Conservation (phyloP, 2,329 filamentous ascomycete species). For the Penicillium hordei region DNA sequence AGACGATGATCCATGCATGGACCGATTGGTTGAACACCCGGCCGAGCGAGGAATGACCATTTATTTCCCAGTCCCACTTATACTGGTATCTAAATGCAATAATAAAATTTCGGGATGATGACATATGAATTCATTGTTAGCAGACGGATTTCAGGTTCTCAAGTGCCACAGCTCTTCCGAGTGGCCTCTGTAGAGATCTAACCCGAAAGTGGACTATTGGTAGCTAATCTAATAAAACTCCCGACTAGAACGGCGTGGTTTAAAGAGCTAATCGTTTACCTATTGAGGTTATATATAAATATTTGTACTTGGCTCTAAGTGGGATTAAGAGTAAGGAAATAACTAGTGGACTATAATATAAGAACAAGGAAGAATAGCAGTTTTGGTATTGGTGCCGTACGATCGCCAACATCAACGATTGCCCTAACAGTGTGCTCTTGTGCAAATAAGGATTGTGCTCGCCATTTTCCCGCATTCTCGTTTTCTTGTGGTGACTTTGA, state of each 20-base stretch:
- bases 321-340: constrained; percentile 61
- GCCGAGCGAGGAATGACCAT: constrained; percentile 4
- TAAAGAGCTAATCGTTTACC: constrained; percentile 54
- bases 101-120: constrained; percentile 39
- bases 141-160: constrained; percentile 60
- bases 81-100: constrained; percentile 55
- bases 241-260: constrained; percentile 58
- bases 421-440: constrained; percentile 45
- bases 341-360: constrained; percentile 59
- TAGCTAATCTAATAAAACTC: constrained; percentile 54
- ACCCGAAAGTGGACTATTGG: constrained; percentile 55
- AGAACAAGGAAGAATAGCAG: constrained; percentile 62
- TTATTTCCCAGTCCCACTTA: constrained; percentile 55
- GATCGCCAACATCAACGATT: no score
- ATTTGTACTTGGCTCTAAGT: constrained; percentile 56
- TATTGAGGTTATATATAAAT: constrained; percentile 56
- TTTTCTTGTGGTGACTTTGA: constrained; percentile 8
- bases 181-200: constrained; percentile 58
- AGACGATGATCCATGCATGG: constrained; percentile 45
- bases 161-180: constrained; percentile 55
- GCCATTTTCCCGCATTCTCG: constrained; percentile 16
- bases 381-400: constrained; percentile 50
- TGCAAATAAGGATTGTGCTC: constrained; percentile 56
- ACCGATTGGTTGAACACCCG: neutral
- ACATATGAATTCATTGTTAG: constrained; percentile 43